These are phyloP conservation scores for Hamamelis virginiana DNA, from an alignment of 164 flowering plant genomes.

Conservation along the genomic window DNA sequence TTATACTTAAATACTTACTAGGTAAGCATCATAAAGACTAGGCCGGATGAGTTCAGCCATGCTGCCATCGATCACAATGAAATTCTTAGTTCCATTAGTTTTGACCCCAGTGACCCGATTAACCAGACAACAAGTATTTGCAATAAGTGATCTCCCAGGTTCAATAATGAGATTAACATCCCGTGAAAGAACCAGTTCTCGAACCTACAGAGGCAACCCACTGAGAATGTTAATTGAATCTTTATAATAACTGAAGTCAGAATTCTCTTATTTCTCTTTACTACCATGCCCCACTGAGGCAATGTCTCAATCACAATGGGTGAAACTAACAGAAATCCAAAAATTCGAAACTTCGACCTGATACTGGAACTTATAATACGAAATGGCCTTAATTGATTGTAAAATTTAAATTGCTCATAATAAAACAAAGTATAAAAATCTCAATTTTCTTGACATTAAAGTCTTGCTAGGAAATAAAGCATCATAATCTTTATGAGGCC, in stretches of 20 bases:
- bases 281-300: not conserved
- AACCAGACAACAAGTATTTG: constrained; percentile 95
- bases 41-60: constrained; percentile 99
- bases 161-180: constrained; percentile 88
- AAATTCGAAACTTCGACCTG: no score
- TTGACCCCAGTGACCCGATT: constrained; percentile 92
- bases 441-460: no score
- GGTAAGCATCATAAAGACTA: constrained; percentile 97
- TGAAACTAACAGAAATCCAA: not conserved
- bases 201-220: constrained; percentile 51
- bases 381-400: no score
- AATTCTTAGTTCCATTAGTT: constrained; percentile 96
- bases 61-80: constrained; percentile 94
- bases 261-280: not conserved
- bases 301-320: not conserved
- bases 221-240: constrained; percentile 4
- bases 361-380: no score
- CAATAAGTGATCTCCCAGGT: constrained; percentile 97
- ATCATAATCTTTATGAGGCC: no score
- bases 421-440: no score
- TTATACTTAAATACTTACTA: constrained; percentile 43
- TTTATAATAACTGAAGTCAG: no score
- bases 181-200: constrained; percentile 79
- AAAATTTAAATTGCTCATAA: no score
- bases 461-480: no score